phyloP scores from a whole-genome alignment of 495 filamentous ascomycete genomes.

The Penicillium malachiteum region DNA sequence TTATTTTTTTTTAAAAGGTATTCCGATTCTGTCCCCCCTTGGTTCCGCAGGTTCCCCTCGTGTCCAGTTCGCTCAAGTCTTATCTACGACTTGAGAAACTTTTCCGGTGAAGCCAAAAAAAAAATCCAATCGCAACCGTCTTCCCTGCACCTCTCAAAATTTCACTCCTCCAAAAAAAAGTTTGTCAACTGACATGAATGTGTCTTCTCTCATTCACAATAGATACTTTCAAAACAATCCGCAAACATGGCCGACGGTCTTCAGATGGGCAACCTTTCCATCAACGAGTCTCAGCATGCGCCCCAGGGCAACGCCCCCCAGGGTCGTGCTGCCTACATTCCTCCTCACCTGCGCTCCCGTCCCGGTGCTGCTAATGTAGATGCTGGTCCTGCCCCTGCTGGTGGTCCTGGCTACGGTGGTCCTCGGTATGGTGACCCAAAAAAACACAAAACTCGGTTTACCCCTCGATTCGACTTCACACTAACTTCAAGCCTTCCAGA shows the following conservation, averaged over 20 bases:
- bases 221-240: slow-evolving; percentile 23
- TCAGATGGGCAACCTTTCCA: slow-evolving; percentile 80
- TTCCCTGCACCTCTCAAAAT: neutral
- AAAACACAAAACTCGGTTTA: neutral
- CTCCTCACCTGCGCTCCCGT: slow-evolving; percentile 80
- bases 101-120: slow-evolving; percentile 7
- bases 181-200: slow-evolving; percentile 11
- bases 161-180: slow-evolving; percentile 10
- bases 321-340: slow-evolving; percentile 84
- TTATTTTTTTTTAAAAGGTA: slow-evolving; percentile 11
- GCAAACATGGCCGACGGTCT: slow-evolving; percentile 91
- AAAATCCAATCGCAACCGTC: slow-evolving; percentile 10
- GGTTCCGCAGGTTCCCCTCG: slow-evolving; percentile 10
- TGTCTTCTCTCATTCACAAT: neutral
- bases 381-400: slow-evolving; percentile 30
- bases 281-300: slow-evolving; percentile 73
- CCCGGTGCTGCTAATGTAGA: slow-evolving; percentile 45
- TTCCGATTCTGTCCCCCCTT: slow-evolving; percentile 27
- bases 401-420: slow-evolving; percentile 29
- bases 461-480: neutral
- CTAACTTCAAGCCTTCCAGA: slow-evolving; percentile 12
- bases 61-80: slow-evolving; percentile 10
- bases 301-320: slow-evolving; percentile 34
- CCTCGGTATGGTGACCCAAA: slow-evolving; percentile 37
- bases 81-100: slow-evolving; percentile 3